Percentiles rank a stretch among this genome's conserved stretches.
phyloP scores from a whole-genome alignment of 345 rosid genomes.

The Linum tenue region DNA sequence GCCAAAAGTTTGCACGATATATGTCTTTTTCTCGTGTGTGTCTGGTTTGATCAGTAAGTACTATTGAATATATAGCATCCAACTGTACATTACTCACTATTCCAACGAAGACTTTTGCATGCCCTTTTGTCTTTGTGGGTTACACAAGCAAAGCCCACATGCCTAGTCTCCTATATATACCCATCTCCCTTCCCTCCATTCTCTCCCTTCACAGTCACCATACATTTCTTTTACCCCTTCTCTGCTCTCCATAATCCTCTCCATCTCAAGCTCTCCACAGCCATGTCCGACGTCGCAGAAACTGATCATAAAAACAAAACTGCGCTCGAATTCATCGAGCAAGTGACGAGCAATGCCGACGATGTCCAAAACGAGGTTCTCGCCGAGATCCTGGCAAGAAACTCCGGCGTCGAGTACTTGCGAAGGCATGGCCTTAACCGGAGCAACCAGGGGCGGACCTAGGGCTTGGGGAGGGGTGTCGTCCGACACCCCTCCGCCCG shows the following conservation, averaged over 20 bases:
- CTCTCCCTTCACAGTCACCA: background rate
- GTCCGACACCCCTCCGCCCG: too few species aligned
- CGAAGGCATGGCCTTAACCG: slow-evolving; percentile 12
- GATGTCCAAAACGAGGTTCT: slow-evolving; percentile 11
- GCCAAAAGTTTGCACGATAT: too few species aligned
- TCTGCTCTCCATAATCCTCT: background rate
- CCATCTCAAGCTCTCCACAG: background rate
- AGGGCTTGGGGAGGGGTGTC: too few species aligned
- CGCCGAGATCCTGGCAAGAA: slow-evolving; percentile 15
- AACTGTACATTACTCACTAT: too few species aligned
- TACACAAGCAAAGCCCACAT: too few species aligned
- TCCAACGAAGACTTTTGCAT: too few species aligned
- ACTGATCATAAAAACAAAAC: background rate
- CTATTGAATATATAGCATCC: too few species aligned
- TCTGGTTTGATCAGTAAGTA: too few species aligned
- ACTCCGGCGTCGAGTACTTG: slow-evolving; percentile 17
- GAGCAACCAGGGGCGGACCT: too few species aligned
- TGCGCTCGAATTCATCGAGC: slow-evolving; percentile 11
- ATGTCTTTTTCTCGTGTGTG: too few species aligned
- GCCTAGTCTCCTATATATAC: too few species aligned
- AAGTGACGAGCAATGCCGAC: slow-evolving; percentile 13
- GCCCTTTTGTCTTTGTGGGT: too few species aligned
- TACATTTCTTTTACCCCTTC: background rate
- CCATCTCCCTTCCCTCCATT: background rate
- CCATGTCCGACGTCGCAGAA: background rate